phyloP scores from a whole-genome alignment of 495 filamentous ascomycete genomes.

The Echria macrotheca region DNA sequence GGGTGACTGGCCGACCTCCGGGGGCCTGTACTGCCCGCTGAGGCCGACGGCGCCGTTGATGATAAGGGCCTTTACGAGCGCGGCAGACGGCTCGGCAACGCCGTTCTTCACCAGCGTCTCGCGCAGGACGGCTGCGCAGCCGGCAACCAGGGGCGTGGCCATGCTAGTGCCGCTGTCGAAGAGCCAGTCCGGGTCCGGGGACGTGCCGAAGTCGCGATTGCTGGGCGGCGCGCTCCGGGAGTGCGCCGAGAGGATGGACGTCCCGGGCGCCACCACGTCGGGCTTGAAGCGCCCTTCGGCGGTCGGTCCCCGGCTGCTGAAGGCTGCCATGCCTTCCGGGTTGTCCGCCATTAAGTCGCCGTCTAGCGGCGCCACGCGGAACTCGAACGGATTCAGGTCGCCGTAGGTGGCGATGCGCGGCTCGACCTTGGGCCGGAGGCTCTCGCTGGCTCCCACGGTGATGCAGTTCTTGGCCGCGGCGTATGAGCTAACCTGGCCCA shows the following conservation, averaged over 20 bases:
- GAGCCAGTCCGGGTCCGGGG: slow-evolving; percentile 1
- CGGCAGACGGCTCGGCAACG: not conserved
- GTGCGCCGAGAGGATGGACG: not conserved
- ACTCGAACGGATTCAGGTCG: not conserved
- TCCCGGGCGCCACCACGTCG: slow-evolving; percentile 8
- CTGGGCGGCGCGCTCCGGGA: not conserved
- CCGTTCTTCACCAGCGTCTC: slow-evolving; percentile 5
- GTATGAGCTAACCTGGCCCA: not conserved
- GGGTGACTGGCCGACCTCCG: not conserved
- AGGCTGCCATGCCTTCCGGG: slow-evolving; percentile 4
- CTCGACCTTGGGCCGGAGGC: not conserved
- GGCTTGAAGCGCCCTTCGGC: slow-evolving; percentile 6
- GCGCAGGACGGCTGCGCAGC: slow-evolving; percentile 1
- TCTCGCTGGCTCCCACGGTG: slow-evolving; percentile 6
- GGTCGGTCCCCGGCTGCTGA: slow-evolving; percentile 3
- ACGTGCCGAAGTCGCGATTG: not conserved
- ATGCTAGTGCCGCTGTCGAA: slow-evolving; percentile 4
- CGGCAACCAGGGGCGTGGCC: slow-evolving; percentile 9
- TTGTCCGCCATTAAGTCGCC: not conserved
- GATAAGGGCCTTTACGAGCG: slow-evolving; percentile 8
- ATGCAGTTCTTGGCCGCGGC: slow-evolving; percentile 12
- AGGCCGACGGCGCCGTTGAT: slow-evolving; percentile 5
- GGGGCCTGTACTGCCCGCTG: slow-evolving; percentile 1
- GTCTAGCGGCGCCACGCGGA: not conserved
- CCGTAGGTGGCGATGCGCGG: not conserved